phyloP scores from a whole-genome alignment of 2,329 filamentous ascomycete species.

The Exophiala aquamarina region DNA sequence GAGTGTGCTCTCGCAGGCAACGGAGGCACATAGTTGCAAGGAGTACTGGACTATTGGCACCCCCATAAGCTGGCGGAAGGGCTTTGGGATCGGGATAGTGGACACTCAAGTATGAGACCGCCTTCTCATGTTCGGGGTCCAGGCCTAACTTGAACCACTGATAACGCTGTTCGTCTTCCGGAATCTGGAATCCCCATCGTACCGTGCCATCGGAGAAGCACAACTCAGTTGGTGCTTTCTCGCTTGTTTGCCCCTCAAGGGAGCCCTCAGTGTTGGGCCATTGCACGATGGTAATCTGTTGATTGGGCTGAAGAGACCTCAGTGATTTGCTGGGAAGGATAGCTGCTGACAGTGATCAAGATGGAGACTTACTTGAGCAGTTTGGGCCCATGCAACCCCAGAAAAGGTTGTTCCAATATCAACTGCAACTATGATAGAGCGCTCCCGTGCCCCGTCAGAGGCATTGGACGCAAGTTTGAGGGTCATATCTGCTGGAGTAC shows the following conservation, averaged over 20 bases:
- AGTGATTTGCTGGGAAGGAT: no score
- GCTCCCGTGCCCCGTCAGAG: no score
- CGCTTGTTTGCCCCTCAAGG: conserved; percentile 24
- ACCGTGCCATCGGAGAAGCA: conserved; percentile 11
- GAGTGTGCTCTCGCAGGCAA: conserved; percentile 16
- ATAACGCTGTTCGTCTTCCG: conserved; percentile 19
- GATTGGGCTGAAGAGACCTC: conserved; percentile 17
- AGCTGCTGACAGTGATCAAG: background rate
- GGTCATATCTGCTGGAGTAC: no score
- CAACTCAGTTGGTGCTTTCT: conserved; percentile 27
- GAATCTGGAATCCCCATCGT: conserved; percentile 27
- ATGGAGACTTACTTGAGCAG: conserved; percentile 23
- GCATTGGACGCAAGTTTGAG: no score
- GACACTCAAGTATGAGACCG: conserved; percentile 9
- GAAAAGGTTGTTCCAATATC: conserved; percentile 31
- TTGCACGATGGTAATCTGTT: conserved; percentile 22
- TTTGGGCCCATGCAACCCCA: conserved; percentile 27
- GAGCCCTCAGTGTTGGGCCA: conserved; percentile 22
- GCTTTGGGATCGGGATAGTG: conserved; percentile 16
- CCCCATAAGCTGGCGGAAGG: conserved; percentile 12
- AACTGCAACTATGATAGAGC: conserved; percentile 25
- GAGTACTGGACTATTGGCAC: conserved; percentile 3
- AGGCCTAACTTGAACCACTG: conserved; percentile 31
- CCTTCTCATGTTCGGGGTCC: conserved; percentile 14
- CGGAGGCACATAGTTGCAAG: conserved; percentile 23